Base-by-base conservation (phyloP, 495 filamentous ascomycete genomes). In the Talaromyces liani region DNA sequence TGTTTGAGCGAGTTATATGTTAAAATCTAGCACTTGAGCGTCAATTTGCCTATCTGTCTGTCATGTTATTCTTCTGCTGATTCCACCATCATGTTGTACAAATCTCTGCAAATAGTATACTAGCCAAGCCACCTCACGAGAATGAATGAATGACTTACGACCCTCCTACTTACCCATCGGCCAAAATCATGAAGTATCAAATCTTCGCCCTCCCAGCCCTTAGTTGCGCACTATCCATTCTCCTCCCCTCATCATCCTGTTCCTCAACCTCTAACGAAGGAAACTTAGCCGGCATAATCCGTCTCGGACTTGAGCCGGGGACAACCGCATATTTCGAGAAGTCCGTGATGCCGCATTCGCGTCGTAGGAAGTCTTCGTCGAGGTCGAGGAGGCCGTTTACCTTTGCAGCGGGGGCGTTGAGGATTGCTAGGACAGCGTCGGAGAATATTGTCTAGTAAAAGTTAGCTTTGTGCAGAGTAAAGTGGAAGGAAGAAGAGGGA, bases 331-430 rank as follows among this genome's bases (percentile, higher is more conserved):
- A 96, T 64, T 84, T 82, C 0, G 84, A 84, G 70, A 96, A 94
- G 72, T 96, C 89, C 0, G 77, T 79, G 4, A 93, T 77, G 2
- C 86, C 84, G n/a, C 66, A 77, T 55, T 87, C 74, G 27, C 82
- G 75, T 24, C 89, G 79, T 29, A 96, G 79, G 66, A 92, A 93
- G 70, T 96, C 91, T 69, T 96, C 91, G 65, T 96, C 91, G 1
- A 92, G 84, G 41, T 86, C 79, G 4, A 93, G 73, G 8, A 85
- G 75, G 0, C 91, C 91, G 68, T 91, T 95, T 20, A 95, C 85
- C 10, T 62, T 70, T 3, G 73, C 36, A 0, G 82, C 72, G 0
- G 88, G 86, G 0, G 89, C 85, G 10, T 75, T 72, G 1, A 96
- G 74, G 76, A 96, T 89, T 0, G 84, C 88, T 1, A 94, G 70